These are phyloP conservation scores for Wickerhamomyces strasburgensis DNA, from an alignment of 805 yeast species.

Conservation along the genomic window DNA sequence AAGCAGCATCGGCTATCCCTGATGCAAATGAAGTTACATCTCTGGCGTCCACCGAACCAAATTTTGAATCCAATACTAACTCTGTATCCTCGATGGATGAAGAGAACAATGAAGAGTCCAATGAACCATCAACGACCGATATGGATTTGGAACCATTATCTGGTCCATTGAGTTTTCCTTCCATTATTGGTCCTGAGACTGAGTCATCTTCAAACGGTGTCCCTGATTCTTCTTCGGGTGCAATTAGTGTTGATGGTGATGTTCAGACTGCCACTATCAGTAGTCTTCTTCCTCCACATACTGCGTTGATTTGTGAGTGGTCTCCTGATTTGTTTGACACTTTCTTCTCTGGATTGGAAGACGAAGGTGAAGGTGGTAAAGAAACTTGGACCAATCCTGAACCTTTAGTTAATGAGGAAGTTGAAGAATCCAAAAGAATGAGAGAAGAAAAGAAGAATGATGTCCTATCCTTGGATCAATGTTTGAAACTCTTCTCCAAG, in stretches of 20 bases:
- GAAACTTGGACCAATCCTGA: slow-evolving; percentile 55
- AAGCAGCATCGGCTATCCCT: no score
- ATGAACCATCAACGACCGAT: slow-evolving; percentile 3
- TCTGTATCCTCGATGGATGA: no score
- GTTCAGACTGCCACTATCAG: no score
- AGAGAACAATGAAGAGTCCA: slow-evolving; percentile 3
- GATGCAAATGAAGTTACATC: no score
- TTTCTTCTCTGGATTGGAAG: slow-evolving; percentile 47
- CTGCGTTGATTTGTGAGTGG: slow-evolving; percentile 67
- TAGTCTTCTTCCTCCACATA: slow-evolving; percentile 27
- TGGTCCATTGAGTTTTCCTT: neutral
- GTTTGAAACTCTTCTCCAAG: slow-evolving; percentile 66
- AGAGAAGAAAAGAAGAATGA: slow-evolving; percentile 29
- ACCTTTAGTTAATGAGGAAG: slow-evolving; percentile 46
- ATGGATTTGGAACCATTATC: slow-evolving; percentile 11
- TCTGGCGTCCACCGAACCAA: no score
- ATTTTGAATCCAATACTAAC: no score
- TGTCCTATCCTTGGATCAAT: slow-evolving; percentile 61
- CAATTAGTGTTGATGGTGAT: no score
- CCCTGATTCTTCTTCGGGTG: slow-evolving; percentile 4
- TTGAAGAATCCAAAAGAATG: slow-evolving; percentile 40
- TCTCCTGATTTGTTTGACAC: slow-evolving; percentile 38
- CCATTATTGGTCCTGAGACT: neutral
- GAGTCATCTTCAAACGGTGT: neutral
- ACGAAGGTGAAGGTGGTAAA: slow-evolving; percentile 40